These are phyloP conservation scores for Dactylis glomerata DNA, from an alignment of 176 grass and related monocot genomes.

Conservation along the genomic window DNA sequence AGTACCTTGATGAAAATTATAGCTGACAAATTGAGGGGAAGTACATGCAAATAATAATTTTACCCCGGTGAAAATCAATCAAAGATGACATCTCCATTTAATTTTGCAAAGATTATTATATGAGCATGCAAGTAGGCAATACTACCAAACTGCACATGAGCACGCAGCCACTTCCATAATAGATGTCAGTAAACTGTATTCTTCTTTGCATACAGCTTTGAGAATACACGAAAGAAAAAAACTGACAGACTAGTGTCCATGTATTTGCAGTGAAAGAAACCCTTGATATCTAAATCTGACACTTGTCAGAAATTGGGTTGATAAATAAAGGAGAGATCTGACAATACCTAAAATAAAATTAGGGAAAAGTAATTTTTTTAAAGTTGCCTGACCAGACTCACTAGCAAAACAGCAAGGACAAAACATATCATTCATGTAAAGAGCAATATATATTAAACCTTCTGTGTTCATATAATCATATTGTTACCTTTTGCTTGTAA, in stretches of 20 bases:
- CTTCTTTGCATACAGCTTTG: background rate
- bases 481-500: conserved; percentile 77
- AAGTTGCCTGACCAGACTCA: background rate
- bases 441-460: conserved; percentile 22
- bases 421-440: background rate
- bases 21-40: background rate
- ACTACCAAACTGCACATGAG: background rate
- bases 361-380: background rate
- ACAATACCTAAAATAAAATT: background rate
- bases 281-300: background rate
- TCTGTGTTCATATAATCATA: background rate
- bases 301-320: background rate
- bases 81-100: background rate
- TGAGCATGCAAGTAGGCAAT: background rate
- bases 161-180: background rate
- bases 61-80: background rate
- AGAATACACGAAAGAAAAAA: background rate
- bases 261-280: background rate
- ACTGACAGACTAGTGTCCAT: background rate
- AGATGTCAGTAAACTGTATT: background rate
- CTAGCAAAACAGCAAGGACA: background rate
- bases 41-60: background rate
- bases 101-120: background rate
- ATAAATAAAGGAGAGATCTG: background rate
- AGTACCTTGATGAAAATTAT: background rate